phyloP scores from a whole-genome alignment of 2,329 filamentous ascomycete genomes.

The Penicillium sp. region DNA sequence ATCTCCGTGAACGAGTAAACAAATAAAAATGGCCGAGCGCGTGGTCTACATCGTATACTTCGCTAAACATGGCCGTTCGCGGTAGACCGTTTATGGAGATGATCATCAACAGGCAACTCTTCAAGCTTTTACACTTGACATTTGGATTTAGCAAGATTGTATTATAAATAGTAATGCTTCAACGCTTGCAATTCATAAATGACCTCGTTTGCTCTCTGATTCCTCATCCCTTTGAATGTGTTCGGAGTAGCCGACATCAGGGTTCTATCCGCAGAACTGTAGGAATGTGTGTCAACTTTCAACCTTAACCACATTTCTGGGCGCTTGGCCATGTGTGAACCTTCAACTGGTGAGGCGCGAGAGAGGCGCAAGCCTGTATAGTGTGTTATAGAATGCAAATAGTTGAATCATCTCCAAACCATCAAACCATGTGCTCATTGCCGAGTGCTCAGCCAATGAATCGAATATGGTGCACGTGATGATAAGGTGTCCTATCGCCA shows the following conservation, averaged over 20 bases:
- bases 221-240: background rate
- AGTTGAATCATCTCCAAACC: background rate
- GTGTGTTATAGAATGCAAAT: background rate
- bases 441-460: background rate
- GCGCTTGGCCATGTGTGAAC: background rate
- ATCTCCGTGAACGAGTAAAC: conserved; percentile 13
- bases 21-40: conserved; percentile 10
- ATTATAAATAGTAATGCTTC: conserved; percentile 1
- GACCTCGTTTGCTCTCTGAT: background rate
- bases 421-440: background rate
- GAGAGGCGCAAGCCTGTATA: background rate
- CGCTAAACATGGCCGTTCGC: conserved; percentile 18
- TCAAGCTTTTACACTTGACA: background rate
- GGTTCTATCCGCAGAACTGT: conserved; percentile 5
- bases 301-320: background rate
- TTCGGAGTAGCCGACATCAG: conserved; percentile 1
- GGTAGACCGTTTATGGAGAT: conserved; percentile 10
- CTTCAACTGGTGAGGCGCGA: background rate
- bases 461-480: background rate
- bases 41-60: conserved; percentile 1
- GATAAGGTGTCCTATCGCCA: background rate
- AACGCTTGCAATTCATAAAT: background rate
- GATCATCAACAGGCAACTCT: conserved; percentile 5
- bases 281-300: background rate
- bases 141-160: background rate